Evolutionary conservation across 1,284 basidiomycete genomes (phyloP).

Genomic region (Macrocystidia cucumis): DNA sequence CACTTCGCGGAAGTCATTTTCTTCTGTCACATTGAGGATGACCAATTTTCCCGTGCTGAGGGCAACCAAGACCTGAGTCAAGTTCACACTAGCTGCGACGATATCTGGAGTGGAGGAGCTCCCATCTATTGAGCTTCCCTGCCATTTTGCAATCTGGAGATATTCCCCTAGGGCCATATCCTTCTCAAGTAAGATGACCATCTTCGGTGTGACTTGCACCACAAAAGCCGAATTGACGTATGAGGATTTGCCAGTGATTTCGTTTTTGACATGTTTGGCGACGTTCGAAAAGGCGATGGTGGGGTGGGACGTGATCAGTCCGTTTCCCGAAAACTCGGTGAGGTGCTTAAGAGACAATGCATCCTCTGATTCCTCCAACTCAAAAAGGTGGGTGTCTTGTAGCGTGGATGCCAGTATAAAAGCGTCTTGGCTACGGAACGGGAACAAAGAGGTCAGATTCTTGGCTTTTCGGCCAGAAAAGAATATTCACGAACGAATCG

Average conservation of each 20-base stretch:
- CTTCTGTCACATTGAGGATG: constrained; percentile 39
- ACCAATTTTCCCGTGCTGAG: constrained; percentile 50
- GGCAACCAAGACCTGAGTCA: constrained; percentile 61
- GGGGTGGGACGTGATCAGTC: constrained; percentile 38
- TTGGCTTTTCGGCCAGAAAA: too few relatives aligned
- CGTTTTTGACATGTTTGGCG: constrained; percentile 24
- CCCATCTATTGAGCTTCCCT: constrained; percentile 9
- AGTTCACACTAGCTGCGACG: constrained; percentile 60
- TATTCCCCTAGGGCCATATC: constrained; percentile 27
- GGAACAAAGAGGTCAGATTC: constrained; percentile 8
- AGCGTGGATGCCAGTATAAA: constrained; percentile 55
- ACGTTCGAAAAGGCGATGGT: constrained; percentile 68
- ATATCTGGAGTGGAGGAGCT: constrained; percentile 27
- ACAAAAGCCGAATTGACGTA: constrained; percentile 50
- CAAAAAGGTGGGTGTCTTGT: constrained; percentile 43
- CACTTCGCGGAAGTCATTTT: constrained; percentile 27
- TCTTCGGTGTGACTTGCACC: constrained; percentile 65
- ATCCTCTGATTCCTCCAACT: constrained; percentile 30
- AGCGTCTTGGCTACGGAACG: constrained; percentile 32
- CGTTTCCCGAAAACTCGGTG: constrained; percentile 16
- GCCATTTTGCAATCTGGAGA: constrained; percentile 17
- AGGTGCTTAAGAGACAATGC: constrained; percentile 31
- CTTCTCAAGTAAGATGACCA: constrained; percentile 47
- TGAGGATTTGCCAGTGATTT: constrained; percentile 19
- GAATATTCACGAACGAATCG: constrained; percentile 38